Percentiles rank a stretch among this genome's conserved stretches.
These are phyloP conservation scores for Datura wrightii DNA, from an alignment of 257 asterid species.

Conservation along the genomic window DNA sequence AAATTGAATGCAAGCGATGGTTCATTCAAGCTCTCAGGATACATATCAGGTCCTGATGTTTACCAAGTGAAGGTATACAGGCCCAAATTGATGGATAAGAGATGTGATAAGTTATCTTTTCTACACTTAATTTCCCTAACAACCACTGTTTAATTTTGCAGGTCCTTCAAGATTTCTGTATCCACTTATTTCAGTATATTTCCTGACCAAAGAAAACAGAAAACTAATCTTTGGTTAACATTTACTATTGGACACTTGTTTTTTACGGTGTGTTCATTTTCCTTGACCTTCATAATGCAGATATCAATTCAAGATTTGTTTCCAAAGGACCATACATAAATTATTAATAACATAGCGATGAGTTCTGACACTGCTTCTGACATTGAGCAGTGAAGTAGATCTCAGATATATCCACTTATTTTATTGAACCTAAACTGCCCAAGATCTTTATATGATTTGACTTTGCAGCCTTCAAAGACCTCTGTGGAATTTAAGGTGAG, in stretches of 20 bases:
- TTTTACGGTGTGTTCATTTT: conserved; percentile 45
- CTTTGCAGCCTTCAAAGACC: conserved; percentile 69
- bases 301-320: conserved; percentile 91
- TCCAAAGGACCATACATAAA: conserved; percentile 87
- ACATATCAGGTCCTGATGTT: conserved; percentile 72
- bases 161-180: conserved; percentile 89
- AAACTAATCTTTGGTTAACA: background rate
- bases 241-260: conserved; percentile 38
- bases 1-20: conserved; percentile 58
- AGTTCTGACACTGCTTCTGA: conserved; percentile 46
- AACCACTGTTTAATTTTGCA: conserved; percentile 52
- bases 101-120: background rate
- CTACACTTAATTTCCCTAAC: conserved; percentile 37
- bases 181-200: conserved; percentile 47
- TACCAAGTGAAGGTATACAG: conserved; percentile 66
- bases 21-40: conserved; percentile 74
- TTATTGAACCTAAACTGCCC: conserved; percentile 83
- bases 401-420: conserved; percentile 64
- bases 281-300: conserved; percentile 62
- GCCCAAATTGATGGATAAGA: background rate
- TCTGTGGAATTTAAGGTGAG: conserved; percentile 84
- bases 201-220: background rate
- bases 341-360: conserved; percentile 75
- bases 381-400: conserved; percentile 55
- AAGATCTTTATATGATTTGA: conserved; percentile 69